Evolutionary conservation across 257 asterid genomes (phyloP).

Genomic region (Leptodermis oblonga): DNA sequence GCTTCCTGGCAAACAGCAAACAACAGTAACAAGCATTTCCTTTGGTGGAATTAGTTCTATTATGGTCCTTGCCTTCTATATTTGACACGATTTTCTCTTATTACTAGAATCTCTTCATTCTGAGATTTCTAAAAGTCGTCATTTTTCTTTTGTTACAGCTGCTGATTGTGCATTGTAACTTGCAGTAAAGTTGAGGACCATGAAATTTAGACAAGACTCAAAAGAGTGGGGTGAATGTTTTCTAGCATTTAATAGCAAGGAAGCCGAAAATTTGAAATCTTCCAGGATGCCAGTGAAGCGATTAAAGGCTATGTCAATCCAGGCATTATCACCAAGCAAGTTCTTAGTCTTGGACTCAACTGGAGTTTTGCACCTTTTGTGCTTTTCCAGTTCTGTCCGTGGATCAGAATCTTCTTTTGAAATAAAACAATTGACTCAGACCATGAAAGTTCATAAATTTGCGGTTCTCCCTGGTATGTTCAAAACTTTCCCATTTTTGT

Average conservation of each 20-base stretch:
- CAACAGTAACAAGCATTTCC: neutral
- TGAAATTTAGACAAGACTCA: conserved; percentile 63
- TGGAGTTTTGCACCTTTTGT: conserved; percentile 62
- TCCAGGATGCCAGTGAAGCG: conserved; percentile 36
- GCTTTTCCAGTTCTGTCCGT: conserved; percentile 39
- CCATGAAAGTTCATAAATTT: conserved; percentile 55
- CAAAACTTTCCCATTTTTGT: conserved; percentile 29
- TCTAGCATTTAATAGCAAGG: conserved; percentile 48
- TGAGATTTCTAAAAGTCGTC: conserved; percentile 29
- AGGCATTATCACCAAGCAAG: conserved; percentile 50
- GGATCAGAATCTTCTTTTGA: conserved; percentile 38
- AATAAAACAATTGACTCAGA: conserved; percentile 45
- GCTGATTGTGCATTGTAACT: conserved; percentile 67
- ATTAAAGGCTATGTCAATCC: conserved; percentile 56
- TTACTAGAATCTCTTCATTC: conserved; percentile 6
- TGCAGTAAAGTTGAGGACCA: conserved; percentile 71
- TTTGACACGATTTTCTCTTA: neutral
- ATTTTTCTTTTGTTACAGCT: conserved; percentile 40
- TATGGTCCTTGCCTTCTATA: neutral
- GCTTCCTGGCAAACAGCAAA: neutral
- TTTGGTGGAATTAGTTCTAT: neutral
- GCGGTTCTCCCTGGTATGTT: conserved; percentile 59
- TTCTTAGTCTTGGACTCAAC: conserved; percentile 62
- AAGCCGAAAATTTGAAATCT: conserved; percentile 29
- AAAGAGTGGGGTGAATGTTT: conserved; percentile 47